Conservation (phyloP, 768 basidiomycete species). For the Agrocybe pediades region DNA sequence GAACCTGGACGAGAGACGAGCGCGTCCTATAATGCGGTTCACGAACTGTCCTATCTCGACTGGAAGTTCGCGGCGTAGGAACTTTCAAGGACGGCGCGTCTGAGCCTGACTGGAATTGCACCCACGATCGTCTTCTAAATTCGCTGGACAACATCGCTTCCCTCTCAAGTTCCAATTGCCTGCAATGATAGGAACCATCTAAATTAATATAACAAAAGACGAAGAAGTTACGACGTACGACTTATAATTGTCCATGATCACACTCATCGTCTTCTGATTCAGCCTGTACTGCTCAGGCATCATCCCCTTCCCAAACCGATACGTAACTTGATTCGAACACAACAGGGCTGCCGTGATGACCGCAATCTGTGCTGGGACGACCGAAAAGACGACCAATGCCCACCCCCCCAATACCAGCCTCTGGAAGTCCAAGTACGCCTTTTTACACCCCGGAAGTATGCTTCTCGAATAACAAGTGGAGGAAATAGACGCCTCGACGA, state of each 20-base stretch:
- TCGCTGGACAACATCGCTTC: not conserved
- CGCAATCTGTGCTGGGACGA: slow-evolving; percentile 65
- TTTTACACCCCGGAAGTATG: slow-evolving; percentile 49
- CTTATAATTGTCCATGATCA: slow-evolving; percentile 83
- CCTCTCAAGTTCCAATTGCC: not conserved
- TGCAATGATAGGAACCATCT: not conserved
- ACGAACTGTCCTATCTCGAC: too few species aligned
- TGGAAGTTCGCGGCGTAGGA: too few species aligned
- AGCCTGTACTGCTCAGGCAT: slow-evolving; percentile 82
- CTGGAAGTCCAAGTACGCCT: slow-evolving; percentile 57
- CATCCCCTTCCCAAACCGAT: slow-evolving; percentile 85
- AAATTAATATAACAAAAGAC: not conserved
- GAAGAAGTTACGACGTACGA: slow-evolving; percentile 37
- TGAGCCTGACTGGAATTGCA: not conserved
- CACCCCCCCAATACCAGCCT: slow-evolving; percentile 52
- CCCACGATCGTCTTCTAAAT: not conserved
- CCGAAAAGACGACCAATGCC: slow-evolving; percentile 63
- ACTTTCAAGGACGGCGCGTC: too few species aligned
- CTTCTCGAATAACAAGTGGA: not conserved
- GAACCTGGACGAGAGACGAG: too few species aligned
- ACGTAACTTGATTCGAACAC: slow-evolving; percentile 82
- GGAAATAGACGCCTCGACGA: not conserved
- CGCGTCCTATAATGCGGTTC: too few species aligned
- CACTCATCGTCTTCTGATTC: slow-evolving; percentile 65
- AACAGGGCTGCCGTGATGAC: slow-evolving; percentile 65